Base-by-base conservation (phyloP, 345 rosid genomes). In the Moricandia moricandioides region DNA sequence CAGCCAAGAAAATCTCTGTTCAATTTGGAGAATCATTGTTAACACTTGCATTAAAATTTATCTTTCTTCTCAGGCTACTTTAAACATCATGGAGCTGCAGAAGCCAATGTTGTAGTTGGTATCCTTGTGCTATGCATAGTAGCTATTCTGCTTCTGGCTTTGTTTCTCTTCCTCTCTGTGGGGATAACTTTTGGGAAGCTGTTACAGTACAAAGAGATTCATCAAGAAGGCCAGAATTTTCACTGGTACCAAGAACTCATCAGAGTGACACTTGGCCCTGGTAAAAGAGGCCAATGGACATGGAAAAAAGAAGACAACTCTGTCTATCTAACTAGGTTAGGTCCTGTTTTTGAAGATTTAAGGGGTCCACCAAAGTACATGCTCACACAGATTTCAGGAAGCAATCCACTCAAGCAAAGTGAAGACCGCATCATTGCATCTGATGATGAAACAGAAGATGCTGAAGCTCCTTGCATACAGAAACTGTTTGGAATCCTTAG, bases 311-410 rank as follows among this genome's bases (percentile, higher is more conserved):
- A 82, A 71, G 35, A 84, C 2, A 76, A 74, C 16, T 88, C 89
- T 9, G 16, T 75, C 21, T 82, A 81, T 69, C 83, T 83, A 43
- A 80, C 74, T 65, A 84, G 70, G 73, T 69, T 87, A 27, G 98
- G 97, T 68, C 87, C 97, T 40, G 83, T 94, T 8, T 94, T 91
- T 54, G 90, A 88, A 83, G 97, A 94, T 73, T 84, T 94, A 43
- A 82, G 98, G 67, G 98, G 98, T 7, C 98, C 98, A 8, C 98
- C 98, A 26, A 88, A 94, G 66, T 94, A 94, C 82, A 94, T 94
- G 97, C 89, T 94, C 17, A 84, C 98, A 45, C 97, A 87, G 84
- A 91, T 94, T 35, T 81, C 93, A 12, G 77, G 84, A 16, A 73
- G 82, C 65, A 82, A 72, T 82, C 78, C 79, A 7, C 77, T 75